Base-by-base conservation (phyloP, 305 asterid species). In the Fraxinus sp. region DNA sequence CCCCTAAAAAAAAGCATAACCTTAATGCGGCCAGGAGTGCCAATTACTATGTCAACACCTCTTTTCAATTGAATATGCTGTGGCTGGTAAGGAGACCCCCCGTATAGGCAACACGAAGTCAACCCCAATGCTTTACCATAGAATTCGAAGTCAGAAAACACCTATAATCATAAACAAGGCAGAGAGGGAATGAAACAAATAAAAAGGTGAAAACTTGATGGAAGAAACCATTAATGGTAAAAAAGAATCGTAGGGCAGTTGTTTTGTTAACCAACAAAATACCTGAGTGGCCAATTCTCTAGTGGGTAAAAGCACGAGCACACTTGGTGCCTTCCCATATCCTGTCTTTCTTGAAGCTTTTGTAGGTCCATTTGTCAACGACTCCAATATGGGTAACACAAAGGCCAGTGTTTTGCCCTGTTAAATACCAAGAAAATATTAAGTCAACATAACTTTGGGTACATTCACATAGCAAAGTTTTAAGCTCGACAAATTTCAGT, bases 21-120 rank as follows among this genome's bases (percentile, higher is more conserved):
- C 97, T 96, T 94, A 84, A 96, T 89, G 41, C 98, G 97, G 33
- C 99, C 98, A 83, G 97, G 95, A 35, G 99, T 93, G 64, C 98
- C 98, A 72, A 96, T 88, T 44, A 93, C 91, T 36, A 96, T 86
- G 80, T 94, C 98, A 76, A 96, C 97, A 35, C 99, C 99, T 85
- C 91, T 90, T 85, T 89, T 93, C 84, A 94, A 78, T 83, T 85
- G 86, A 77, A 20, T 78, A 77, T 83, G 88, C 71, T 96, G 99
- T 41, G 91, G 88, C 41, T 79, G 90, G 64, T 88, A 89, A 5
- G 98, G 92, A 74, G 97, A 83, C 79, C 95, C 95, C 37, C 99
- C 99, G 80, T 96, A 94, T 73, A 96, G 84, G 85, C 98, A 96
- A 82, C 98, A 94, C 2, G 98, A 81, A 71, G 78, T 91, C 85